phyloP scores from a whole-genome alignment of 2,329 filamentous ascomycete genomes.

The Aspergillus brunneoviolaceus region DNA sequence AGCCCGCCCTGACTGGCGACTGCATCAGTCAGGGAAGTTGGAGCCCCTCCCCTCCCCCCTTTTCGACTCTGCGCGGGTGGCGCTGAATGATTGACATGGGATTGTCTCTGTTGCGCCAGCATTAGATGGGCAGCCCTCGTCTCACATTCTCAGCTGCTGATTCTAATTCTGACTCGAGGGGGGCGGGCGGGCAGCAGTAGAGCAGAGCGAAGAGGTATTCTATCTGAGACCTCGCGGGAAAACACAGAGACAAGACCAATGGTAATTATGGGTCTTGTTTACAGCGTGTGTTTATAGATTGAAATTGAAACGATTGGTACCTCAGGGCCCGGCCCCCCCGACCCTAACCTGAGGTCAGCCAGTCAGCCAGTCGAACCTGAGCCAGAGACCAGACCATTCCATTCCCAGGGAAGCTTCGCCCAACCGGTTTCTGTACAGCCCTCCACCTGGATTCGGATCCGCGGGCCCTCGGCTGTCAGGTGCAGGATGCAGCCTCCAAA shows the following conservation, averaged over 20 bases:
- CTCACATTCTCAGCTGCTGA: conserved; percentile 12
- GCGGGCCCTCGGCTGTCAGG: conserved; percentile 14
- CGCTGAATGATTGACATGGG: conserved; percentile 18
- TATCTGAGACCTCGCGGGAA: conserved; percentile 5
- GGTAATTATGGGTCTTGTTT: not conserved
- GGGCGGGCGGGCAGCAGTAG: not conserved
- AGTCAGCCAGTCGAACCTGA: too few species aligned
- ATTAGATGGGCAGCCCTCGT: conserved; percentile 9
- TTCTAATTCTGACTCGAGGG: not conserved
- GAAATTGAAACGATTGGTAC: not conserved
- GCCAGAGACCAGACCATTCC: not conserved
- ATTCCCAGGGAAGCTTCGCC: conserved; percentile 11
- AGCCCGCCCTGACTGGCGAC: not conserved
- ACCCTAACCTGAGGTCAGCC: not conserved
- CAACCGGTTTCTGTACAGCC: conserved; percentile 1
- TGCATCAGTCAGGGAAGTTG: not conserved
- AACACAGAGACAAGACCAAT: not conserved
- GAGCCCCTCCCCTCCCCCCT: not conserved
- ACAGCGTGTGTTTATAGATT: not conserved
- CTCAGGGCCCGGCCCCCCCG: not conserved
- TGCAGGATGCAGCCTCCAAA: conserved; percentile 9
- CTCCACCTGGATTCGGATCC: conserved; percentile 2
- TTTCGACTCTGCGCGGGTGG: conserved; percentile 11
- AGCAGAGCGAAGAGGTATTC: not conserved
- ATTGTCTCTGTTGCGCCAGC: conserved; percentile 8